phyloP scores from a whole-genome alignment of 1,284 basidiomycete genomes.

The Stygiomarasmius scandens region DNA sequence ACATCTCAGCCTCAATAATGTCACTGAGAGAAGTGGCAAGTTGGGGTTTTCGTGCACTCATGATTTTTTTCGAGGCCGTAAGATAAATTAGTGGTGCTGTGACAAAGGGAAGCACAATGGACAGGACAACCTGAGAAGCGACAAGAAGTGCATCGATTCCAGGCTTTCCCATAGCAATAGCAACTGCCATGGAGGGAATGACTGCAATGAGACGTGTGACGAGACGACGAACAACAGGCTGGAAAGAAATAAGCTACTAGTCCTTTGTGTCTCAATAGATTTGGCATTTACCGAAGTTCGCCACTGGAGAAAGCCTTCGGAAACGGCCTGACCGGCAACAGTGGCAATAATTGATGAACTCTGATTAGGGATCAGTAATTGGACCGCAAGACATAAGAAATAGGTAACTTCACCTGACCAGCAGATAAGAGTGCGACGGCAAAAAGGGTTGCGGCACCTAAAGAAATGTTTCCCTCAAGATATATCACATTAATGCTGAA shows the following conservation, averaged over 20 bases:
- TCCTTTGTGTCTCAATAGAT: background rate
- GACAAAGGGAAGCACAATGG: constrained; percentile 88
- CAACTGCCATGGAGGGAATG: constrained; percentile 83
- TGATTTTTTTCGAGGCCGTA: constrained; percentile 70
- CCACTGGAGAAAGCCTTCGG: constrained; percentile 95
- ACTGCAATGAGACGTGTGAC: constrained; percentile 86
- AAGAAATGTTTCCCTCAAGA: background rate
- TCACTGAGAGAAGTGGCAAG: background rate
- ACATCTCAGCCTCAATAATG: background rate
- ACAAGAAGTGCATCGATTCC: constrained; percentile 87
- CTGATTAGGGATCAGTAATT: constrained; percentile 36
- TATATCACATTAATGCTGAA: background rate
- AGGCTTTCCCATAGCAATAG: constrained; percentile 69
- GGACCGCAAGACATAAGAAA: background rate
- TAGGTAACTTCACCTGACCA: constrained; percentile 64
- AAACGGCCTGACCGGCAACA: constrained; percentile 90
- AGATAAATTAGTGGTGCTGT: constrained; percentile 80
- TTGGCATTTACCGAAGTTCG: constrained; percentile 57
- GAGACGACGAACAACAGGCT: constrained; percentile 33
- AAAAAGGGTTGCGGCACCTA: constrained; percentile 80
- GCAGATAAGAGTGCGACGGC: constrained; percentile 84
- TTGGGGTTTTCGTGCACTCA: constrained; percentile 37
- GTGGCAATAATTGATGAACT: constrained; percentile 93
- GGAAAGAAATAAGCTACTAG: background rate
- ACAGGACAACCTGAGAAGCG: constrained; percentile 86